Evolutionary conservation across 345 rosid genomes (phyloP).

Genomic region (Lumnitzera littorea): DNA sequence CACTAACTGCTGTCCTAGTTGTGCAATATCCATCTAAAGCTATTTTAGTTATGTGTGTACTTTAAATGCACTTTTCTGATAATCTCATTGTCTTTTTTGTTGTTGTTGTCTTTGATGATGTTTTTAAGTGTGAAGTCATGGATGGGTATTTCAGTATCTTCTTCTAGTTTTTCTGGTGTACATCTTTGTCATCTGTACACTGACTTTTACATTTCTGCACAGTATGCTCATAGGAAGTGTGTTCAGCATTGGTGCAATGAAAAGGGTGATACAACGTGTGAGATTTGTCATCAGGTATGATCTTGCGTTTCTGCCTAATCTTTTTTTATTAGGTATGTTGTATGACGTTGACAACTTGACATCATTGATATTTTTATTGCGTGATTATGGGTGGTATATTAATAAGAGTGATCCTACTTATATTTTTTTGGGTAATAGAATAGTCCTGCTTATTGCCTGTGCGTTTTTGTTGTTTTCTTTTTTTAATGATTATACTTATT

Average conservation of each 20-base stretch:
- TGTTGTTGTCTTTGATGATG: not conserved
- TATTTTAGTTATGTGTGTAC: too few species aligned
- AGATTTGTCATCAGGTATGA: constrained; percentile 88
- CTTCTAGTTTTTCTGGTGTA: not conserved
- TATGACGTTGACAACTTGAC: not conserved
- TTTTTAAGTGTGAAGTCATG: not conserved
- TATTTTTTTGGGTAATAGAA: too few species aligned
- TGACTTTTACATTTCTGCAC: constrained; percentile 9
- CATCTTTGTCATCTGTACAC: not conserved
- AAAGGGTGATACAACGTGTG: constrained; percentile 83
- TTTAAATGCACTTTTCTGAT: too few species aligned
- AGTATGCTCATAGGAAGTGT: constrained; percentile 91
- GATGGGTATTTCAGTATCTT: not conserved
- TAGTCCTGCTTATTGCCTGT: too few species aligned
- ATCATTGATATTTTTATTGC: too few species aligned
- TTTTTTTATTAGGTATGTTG: not conserved
- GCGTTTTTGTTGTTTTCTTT: too few species aligned
- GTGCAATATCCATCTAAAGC: too few species aligned
- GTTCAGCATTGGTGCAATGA: constrained; percentile 97
- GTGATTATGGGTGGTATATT: too few species aligned
- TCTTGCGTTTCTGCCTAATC: not conserved
- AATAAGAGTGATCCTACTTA: too few species aligned
- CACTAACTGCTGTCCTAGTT: too few species aligned
- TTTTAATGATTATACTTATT: too few species aligned
- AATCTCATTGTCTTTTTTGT: not conserved